Percentiles rank a stretch among this genome's conserved stretches.
These are phyloP conservation scores for Thuja plicata DNA, from an alignment of 83 land plant species.

Conservation along the genomic window DNA sequence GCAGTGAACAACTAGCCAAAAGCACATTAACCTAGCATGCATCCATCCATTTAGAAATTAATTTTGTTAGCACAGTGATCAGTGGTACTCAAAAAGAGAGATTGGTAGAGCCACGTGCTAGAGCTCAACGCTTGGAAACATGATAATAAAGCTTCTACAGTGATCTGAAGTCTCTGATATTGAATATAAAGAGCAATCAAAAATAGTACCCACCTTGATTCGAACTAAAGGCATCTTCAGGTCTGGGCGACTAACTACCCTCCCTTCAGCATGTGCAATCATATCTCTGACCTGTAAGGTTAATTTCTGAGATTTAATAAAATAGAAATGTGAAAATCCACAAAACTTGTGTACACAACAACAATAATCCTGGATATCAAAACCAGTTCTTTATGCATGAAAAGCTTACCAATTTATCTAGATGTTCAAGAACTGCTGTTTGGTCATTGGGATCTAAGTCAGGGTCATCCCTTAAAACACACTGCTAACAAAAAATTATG, in stretches of 20 bases:
- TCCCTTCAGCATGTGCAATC: constrained; percentile 61
- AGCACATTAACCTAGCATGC: neutral
- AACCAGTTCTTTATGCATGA: neutral
- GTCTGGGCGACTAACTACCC: constrained; percentile 48
- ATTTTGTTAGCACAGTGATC: neutral
- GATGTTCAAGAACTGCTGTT: constrained; percentile 78
- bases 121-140: neutral
- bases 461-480: constrained; percentile 75
- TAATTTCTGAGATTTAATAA: neutral
- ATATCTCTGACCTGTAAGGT: constrained; percentile 71
- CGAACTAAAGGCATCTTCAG: constrained; percentile 84
- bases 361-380: constrained; percentile 5
- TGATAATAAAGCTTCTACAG: neutral
- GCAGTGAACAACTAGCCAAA: neutral
- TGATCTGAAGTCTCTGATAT: neutral
- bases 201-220: constrained; percentile 59
- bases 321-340: neutral
- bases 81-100: neutral
- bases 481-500: constrained; percentile 34
- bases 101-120: neutral
- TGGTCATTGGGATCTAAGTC: constrained; percentile 91
- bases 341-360: neutral
- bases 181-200: neutral
- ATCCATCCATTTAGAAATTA: neutral
- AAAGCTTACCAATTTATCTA: constrained; percentile 74